Evolutionary conservation across 2,329 filamentous ascomycete genomes (phyloP), one percentile per base, ranked within the genome.

Genomic region (Aspergillus ochraceoroseus): DNA sequence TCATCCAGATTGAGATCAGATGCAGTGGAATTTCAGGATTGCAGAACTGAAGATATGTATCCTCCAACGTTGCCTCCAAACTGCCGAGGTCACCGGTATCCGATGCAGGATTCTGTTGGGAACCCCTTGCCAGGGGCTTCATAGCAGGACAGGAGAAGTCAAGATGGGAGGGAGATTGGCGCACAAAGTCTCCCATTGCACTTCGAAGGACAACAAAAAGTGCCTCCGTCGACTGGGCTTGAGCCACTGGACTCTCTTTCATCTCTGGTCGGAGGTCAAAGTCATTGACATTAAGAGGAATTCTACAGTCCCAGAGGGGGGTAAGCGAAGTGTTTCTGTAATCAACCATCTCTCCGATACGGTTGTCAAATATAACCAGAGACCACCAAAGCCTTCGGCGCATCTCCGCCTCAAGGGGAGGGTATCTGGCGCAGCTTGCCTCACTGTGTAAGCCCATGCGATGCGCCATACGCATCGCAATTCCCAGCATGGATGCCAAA

Each of bases 321-420:
- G 48, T 46, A 9, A 74, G 43, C 2, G 49, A 56, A 2, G 58
- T 43, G 7, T 51, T 52, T 44, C 62, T 68, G 40, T 55, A 76
- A 33, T 76, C 75, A 3, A 77, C 74, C 60, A 86, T 75, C 57
- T 87, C 83, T 41, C 79, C 74, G 25, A 85, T 75, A 14, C 83
- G 79, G 44, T 75, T 71, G 58, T 88, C 84, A 49, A 85, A 82
- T 17, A 78, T 70, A 9, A 82, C 72, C 11, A 88, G 69, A 20
- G 79, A 77, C 82, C 82, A 87, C 83, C 82, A 87, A 1, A 87
- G 65, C 25, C 83, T 73, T 34, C 83, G 75, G n/a, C 82, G 75
- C 62, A 84, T 75, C 62, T 87, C 83, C 3, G 77, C 74, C 53
- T 87, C 82, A 38, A 84, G 20, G 69, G 74, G 3, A 63, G 56